phyloP scores from a whole-genome alignment of 805 yeast species.

The Pichia manshurica region DNA sequence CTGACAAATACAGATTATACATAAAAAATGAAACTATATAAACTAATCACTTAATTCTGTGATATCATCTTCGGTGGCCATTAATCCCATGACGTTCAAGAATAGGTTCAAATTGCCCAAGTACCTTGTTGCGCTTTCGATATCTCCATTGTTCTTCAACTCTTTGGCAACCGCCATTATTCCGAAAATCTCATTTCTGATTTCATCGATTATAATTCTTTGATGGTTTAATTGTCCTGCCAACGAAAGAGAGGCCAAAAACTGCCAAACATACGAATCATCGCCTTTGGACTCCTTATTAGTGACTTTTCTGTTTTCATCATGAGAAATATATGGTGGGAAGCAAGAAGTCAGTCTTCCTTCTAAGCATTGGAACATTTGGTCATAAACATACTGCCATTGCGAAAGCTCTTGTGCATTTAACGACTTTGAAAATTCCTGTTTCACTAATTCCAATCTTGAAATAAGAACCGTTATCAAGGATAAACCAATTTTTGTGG shows the following conservation, averaged over 20 bases:
- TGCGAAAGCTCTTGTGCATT: conserved; percentile 51
- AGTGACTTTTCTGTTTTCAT: conserved; percentile 29
- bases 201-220: conserved; percentile 89
- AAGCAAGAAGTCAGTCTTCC: conserved; percentile 71
- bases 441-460: conserved; percentile 85
- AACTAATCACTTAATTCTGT: conserved; percentile 47
- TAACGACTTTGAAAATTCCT: conserved; percentile 52
- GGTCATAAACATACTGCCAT: conserved; percentile 81
- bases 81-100: conserved; percentile 93
- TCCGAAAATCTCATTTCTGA: conserved; percentile 87
- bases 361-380: conserved; percentile 71
- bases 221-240: conserved; percentile 90
- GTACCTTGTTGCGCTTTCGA: conserved; percentile 47
- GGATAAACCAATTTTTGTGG: conserved; percentile 77
- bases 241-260: conserved; percentile 85
- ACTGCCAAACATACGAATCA: conserved; percentile 92
- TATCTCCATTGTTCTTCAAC: conserved; percentile 29
- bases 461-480: conserved; percentile 85
- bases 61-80: conserved; percentile 85
- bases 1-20: no score
- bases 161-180: conserved; percentile 71
- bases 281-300: conserved; percentile 38
- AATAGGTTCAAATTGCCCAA: conserved; percentile 81
- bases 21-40: background rate
- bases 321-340: conserved; percentile 55